These are phyloP conservation scores for Magnusiomyces fungicola DNA, from an alignment of 1,139 yeast species.

Conservation along the genomic window DNA sequence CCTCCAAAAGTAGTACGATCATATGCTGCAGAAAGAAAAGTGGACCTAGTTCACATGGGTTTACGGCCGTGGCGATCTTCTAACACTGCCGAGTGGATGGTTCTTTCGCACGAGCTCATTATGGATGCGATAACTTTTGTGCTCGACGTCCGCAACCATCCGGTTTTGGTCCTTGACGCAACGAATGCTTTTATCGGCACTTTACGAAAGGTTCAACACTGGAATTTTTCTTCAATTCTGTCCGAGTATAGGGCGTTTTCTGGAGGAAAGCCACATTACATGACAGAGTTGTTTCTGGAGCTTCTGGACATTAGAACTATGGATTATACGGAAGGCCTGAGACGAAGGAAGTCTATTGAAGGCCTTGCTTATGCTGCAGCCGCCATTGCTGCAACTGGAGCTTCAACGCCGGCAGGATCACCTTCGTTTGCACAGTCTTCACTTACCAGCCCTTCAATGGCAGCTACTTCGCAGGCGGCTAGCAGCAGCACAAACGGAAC, in stretches of 20 bases:
- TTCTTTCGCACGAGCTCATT: constrained; percentile 29
- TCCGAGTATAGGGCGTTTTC: constrained; percentile 78
- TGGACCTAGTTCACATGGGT: constrained; percentile 32
- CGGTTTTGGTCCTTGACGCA: constrained; percentile 68
- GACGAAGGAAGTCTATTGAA: constrained; percentile 11
- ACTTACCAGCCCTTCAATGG: constrained; percentile 1
- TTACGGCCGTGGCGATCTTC: constrained; percentile 34
- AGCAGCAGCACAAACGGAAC: not conserved
- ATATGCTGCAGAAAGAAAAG: constrained; percentile 35
- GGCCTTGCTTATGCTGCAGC: constrained; percentile 12
- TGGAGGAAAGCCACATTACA: constrained; percentile 66
- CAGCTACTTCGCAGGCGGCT: constrained; percentile 12
- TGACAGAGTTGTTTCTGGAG: constrained; percentile 78
- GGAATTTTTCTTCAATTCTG: constrained; percentile 79
- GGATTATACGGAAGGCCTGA: constrained; percentile 12
- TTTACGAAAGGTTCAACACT: constrained; percentile 72
- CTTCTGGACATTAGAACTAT: constrained; percentile 38
- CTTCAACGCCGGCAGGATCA: not conserved
- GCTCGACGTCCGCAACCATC: constrained; percentile 58
- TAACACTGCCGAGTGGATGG: constrained; percentile 27
- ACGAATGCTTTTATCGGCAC: constrained; percentile 76
- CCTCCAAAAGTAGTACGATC: constrained; percentile 46
- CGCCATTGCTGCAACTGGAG: constrained; percentile 7
- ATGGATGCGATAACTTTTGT: constrained; percentile 38
- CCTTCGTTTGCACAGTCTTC: not conserved